These are phyloP conservation scores for Xanthoceras sorbifolium DNA, from an alignment of 345 rosid genomes.

Conservation along the genomic window DNA sequence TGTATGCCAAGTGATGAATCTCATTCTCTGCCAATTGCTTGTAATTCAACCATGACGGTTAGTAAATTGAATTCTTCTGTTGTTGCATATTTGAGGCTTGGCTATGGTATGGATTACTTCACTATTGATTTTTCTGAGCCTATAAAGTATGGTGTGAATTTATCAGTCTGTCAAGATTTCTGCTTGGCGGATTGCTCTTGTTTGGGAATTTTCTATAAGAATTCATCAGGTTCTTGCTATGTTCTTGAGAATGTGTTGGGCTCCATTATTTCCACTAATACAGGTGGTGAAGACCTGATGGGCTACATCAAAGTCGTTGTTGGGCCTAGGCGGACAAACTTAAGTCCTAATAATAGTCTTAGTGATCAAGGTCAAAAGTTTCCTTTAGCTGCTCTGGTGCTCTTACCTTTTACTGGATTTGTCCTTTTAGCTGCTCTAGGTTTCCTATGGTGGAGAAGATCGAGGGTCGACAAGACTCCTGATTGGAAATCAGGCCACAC, in stretches of 20 bases:
- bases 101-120: slow-evolving; percentile 57
- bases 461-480: slow-evolving; percentile 31
- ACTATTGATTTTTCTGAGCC: slow-evolving; percentile 54
- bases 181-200: slow-evolving; percentile 74
- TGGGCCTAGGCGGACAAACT: slow-evolving; percentile 27
- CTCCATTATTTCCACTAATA: slow-evolving; percentile 47
- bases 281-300: slow-evolving; percentile 30
- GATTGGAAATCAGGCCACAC: slow-evolving; percentile 35
- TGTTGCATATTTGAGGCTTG: slow-evolving; percentile 49
- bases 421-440: slow-evolving; percentile 40
- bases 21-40: slow-evolving; percentile 54
- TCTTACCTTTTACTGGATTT: slow-evolving; percentile 60
- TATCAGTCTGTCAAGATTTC: slow-evolving; percentile 53
- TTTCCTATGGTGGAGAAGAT: slow-evolving; percentile 63
- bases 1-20: slow-evolving; percentile 56
- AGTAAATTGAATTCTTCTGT: slow-evolving; percentile 36
- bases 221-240: slow-evolving; percentile 74
- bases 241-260: slow-evolving; percentile 55
- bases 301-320: slow-evolving; percentile 56
- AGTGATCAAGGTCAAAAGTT: slow-evolving; percentile 31
- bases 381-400: slow-evolving; percentile 61
- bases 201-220: slow-evolving; percentile 60
- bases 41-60: slow-evolving; percentile 43
- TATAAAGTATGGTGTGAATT: slow-evolving; percentile 38
- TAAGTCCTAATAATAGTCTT: slow-evolving; percentile 12